phyloP scores from a whole-genome alignment of 805 yeast genomes.

The Candida morakotiae region DNA sequence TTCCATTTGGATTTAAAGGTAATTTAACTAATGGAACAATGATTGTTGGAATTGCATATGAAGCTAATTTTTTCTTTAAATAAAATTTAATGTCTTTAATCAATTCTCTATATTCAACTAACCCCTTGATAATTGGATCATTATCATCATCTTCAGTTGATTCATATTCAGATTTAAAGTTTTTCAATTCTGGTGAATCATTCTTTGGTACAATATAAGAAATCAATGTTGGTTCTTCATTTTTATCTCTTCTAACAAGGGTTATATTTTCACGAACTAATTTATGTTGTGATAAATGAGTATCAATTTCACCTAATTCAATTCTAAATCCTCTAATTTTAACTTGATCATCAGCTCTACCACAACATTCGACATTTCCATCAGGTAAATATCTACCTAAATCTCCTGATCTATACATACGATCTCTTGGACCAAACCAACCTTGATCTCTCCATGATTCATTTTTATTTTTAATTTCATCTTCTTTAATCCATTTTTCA shows the following conservation, averaged over 20 bases:
- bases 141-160: conserved; percentile 43
- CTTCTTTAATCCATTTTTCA: conserved; percentile 56
- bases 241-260: conserved; percentile 84
- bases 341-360: conserved; percentile 98
- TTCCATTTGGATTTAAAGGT: conserved; percentile 97
- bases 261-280: conserved; percentile 90
- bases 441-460: conserved; percentile 66
- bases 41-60: conserved; percentile 89
- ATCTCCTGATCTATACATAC: conserved; percentile 96
- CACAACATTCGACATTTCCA: conserved; percentile 97
- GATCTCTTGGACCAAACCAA: conserved; percentile 94
- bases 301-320: conserved; percentile 97
- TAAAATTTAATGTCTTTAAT: conserved; percentile 78
- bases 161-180: conserved; percentile 48
- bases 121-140: conserved; percentile 73
- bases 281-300: conserved; percentile 92
- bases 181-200: conserved; percentile 39
- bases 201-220: conserved; percentile 82
- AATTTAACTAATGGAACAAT: conserved; percentile 81
- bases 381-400: conserved; percentile 94
- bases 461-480: conserved; percentile 28
- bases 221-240: conserved; percentile 86
- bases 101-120: conserved; percentile 70
- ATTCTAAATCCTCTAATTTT: conserved; percentile 98
- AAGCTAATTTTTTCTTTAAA: conserved; percentile 83